A percentile compares a stretch with the other conserved stretches of the same genome.
Conservation (phyloP, 2,329 filamentous ascomycete genomes). For the Colletotrichum sp. region DNA sequence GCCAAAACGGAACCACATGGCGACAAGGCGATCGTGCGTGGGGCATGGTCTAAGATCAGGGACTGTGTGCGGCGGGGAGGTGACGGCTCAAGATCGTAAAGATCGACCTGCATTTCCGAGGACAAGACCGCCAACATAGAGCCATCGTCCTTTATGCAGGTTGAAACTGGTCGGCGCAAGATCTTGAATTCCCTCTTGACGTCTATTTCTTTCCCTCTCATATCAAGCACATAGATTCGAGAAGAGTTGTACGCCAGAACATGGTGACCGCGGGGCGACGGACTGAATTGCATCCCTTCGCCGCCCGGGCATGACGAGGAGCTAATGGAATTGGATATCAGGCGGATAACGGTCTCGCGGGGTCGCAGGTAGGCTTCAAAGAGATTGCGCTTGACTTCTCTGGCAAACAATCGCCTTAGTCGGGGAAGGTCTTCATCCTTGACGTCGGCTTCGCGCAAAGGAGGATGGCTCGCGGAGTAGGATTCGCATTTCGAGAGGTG, state of each 20-base stretch:
- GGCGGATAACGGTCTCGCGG: conserved; percentile 72
- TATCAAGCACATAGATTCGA: conserved; percentile 79
- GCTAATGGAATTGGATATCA: conserved; percentile 84
- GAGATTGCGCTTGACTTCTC: conserved; percentile 76
- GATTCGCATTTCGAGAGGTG: conserved; percentile 68
- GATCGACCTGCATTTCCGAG: conserved; percentile 81
- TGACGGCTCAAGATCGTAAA: conserved; percentile 73
- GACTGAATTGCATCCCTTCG: conserved; percentile 84
- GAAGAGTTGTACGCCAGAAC: conserved; percentile 86
- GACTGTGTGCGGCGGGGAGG: conserved; percentile 76
- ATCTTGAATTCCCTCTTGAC: conserved; percentile 83
- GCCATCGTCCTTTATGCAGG: conserved; percentile 81
- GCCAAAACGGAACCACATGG: conserved; percentile 83
- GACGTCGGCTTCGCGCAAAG: conserved; percentile 38
- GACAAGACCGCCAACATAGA: conserved; percentile 79
- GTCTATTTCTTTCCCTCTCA: conserved; percentile 61
- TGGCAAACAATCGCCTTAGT: conserved; percentile 70
- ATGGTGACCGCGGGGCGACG: conserved; percentile 76
- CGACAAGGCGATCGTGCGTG: conserved; percentile 79
- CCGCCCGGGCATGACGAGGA: conserved; percentile 83
- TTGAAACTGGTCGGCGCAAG: conserved; percentile 73
- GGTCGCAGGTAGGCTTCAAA: conserved; percentile 80
- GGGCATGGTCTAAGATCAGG: conserved; percentile 78
- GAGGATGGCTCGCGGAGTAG: conserved; percentile 55
- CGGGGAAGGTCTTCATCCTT: conserved; percentile 57